Percentiles rank a stretch among this genome's conserved stretches.
Evolutionary conservation across 2,329 filamentous ascomycete species (phyloP).

Genomic region (Penicillium rolfsii): DNA sequence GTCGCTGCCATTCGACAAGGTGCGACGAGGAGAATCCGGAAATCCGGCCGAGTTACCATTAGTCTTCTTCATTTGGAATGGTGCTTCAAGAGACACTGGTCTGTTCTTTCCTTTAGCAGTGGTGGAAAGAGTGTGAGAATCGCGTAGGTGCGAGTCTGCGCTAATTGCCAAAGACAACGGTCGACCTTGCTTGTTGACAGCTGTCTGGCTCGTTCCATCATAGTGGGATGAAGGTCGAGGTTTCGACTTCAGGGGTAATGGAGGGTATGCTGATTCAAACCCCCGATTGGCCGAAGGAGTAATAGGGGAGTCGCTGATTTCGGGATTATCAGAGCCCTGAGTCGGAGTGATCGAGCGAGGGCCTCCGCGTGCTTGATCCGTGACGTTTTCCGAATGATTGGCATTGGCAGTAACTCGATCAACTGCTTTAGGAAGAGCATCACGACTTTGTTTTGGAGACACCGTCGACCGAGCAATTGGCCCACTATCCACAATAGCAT

Average conservation of each 20-base stretch:
- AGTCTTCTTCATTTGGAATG: conserved; percentile 19
- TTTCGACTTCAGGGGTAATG: conserved; percentile 16
- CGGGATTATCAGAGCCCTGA: conserved; percentile 17
- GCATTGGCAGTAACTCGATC: conserved; percentile 23
- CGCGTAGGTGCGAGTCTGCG: conserved; percentile 17
- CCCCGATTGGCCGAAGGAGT: conserved; percentile 20
- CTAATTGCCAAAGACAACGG: conserved; percentile 21
- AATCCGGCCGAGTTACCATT: conserved; percentile 5
- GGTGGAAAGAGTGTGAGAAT: conserved; percentile 10
- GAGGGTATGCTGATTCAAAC: conserved; percentile 26
- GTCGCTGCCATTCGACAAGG: conserved; percentile 68
- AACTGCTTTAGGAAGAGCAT: conserved; percentile 23
- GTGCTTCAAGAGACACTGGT: conserved; percentile 31
- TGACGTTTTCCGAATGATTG: conserved; percentile 15
- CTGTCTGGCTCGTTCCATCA: conserved; percentile 17
- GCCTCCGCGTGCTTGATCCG: conserved; percentile 17
- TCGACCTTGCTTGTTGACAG: conserved; percentile 21
- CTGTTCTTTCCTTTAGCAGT: conserved; percentile 19
- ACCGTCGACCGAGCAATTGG: conserved; percentile 23
- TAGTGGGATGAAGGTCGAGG: not conserved
- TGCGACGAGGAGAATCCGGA: conserved; percentile 52
- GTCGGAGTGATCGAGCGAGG: conserved; percentile 29
- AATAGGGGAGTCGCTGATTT: conserved; percentile 26
- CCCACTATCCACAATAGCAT: conserved; percentile 51
- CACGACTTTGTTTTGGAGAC: conserved; percentile 19